A percentile compares a stretch with the other conserved stretches of the same genome.
Evolutionary conservation across 306 rosid genomes (phyloP).

Genomic region (Trifolium subterraneum): DNA sequence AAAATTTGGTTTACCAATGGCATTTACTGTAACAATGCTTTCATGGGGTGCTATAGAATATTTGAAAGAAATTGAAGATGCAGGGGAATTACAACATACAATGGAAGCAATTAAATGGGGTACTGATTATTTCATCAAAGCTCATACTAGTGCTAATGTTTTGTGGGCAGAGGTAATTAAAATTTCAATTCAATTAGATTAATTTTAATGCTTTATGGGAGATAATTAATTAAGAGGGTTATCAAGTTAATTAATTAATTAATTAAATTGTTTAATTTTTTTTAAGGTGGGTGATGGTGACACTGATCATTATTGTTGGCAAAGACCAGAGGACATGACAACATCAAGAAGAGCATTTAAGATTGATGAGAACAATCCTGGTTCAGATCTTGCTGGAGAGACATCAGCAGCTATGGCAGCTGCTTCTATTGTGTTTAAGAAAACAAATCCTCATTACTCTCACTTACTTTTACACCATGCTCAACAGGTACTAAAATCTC

Average conservation of each 20-base stretch:
- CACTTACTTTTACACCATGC: constrained; percentile 89
- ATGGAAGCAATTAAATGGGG: constrained; percentile 98
- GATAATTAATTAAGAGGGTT: neutral
- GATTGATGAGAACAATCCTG: constrained; percentile 80
- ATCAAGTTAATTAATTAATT: neutral
- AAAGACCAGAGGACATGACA: constrained; percentile 97
- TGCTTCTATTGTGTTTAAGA: constrained; percentile 76
- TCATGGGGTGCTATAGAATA: constrained; percentile 87
- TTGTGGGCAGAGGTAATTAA: constrained; percentile 87
- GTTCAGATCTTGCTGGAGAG: constrained; percentile 98
- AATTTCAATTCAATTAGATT: neutral
- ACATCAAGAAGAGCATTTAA: constrained; percentile 92
- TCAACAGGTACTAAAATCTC: constrained; percentile 57
- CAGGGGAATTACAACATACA: constrained; percentile 83
- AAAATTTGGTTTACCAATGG: constrained; percentile 96
- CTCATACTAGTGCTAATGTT: constrained; percentile 90
- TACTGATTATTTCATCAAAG: constrained; percentile 95
- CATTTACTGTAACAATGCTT: constrained; percentile 95
- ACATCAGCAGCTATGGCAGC: constrained; percentile 96
- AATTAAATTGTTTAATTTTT: neutral
- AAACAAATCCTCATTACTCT: constrained; percentile 86
- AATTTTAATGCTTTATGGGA: neutral
- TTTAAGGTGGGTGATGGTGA: constrained; percentile 95
- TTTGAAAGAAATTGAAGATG: constrained; percentile 65
- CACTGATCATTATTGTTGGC: constrained; percentile 99